These are phyloP conservation scores for Apiospora marii DNA, from an alignment of 2,329 filamentous ascomycete genomes.

Conservation along the genomic window DNA sequence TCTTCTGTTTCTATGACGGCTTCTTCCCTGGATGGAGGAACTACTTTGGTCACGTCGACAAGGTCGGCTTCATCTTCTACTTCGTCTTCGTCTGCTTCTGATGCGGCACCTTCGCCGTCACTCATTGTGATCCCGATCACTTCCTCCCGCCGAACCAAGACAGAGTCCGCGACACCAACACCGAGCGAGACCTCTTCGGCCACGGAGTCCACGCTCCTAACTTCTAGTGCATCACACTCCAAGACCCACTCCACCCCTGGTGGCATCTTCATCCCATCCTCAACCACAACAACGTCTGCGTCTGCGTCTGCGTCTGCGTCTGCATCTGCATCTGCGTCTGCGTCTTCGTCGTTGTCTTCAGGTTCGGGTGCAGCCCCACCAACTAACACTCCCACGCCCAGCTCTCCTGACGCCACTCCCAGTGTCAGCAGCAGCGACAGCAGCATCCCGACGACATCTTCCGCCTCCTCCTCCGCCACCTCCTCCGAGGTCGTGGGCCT, in stretches of 20 bases:
- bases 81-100: background rate
- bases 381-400: background rate
- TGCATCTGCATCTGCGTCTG: conserved; percentile 29
- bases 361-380: background rate
- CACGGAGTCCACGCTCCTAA: conserved; percentile 16
- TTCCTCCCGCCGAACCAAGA: conserved; percentile 27
- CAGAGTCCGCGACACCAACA: background rate
- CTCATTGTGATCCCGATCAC: conserved; percentile 35
- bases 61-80: background rate
- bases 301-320: conserved; percentile 34
- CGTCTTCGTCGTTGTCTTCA: conserved; percentile 27
- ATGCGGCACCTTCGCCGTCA: conserved; percentile 21
- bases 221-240: conserved; percentile 27
- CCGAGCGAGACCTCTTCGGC: background rate
- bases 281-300: conserved; percentile 9
- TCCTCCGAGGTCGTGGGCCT: background rate
- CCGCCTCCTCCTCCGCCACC: background rate
- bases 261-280: conserved; percentile 51
- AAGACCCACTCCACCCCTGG: conserved; percentile 48
- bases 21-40: conserved; percentile 2
- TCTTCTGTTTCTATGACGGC: background rate
- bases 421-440: background rate
- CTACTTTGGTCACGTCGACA: conserved; percentile 22
- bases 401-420: background rate
- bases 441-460: background rate